Evolutionary conservation across 108 stramenopile species (phyloP), one percentile per base, ranked within the genome.

Genomic region (Fragilaria crotonensis): DNA sequence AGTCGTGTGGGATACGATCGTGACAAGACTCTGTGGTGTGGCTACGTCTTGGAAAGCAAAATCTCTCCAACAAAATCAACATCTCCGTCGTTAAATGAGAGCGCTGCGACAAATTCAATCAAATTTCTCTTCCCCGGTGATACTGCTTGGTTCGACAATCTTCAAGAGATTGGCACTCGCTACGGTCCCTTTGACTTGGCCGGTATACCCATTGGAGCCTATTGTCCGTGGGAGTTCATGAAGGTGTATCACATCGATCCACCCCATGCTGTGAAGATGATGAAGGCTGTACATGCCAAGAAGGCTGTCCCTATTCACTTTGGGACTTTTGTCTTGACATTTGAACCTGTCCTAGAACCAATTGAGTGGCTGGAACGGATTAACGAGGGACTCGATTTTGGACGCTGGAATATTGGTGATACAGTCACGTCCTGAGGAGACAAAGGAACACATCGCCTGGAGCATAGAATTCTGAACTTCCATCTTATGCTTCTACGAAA

Each of bases 151-250:
- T 87, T 83, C 48, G 79, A 82, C 1, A 63, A 69, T 30, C 65
- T 81, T 56, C 66, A 75, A 45, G 62, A 77, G 45, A 78, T 87
- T 30, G 89, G 89, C 11, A 79, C 83, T 27, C 63, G 64, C 0
- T 73, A 83, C 20, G 86, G 85, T 25, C 86, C 90, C 31, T 92
- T 88, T 48, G 83, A 87, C 48, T 29, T 85, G n/a, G 79, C 84
- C 23, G 80, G 82, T 0, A 73, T 95, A 30, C 90, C 94, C 18
- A 87, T 95, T 47, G 94, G 90, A 18, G 94, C 94, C 0, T 92
- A 95, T 62, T 62, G 71, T 54, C 94, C 94, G 4, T 33, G 76
- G 45, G 83, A 73, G 75, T 90, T 93, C 66, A 95, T 95, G 94
- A 69, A 75, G 45, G 68, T 69, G n/a, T 62, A 80, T 51, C 93